A percentile compares a stretch with the other conserved stretches of the same genome.
Evolutionary conservation across 2,329 filamentous ascomycete species (phyloP).

Genomic region (Purpureocillium takamizusanense): DNA sequence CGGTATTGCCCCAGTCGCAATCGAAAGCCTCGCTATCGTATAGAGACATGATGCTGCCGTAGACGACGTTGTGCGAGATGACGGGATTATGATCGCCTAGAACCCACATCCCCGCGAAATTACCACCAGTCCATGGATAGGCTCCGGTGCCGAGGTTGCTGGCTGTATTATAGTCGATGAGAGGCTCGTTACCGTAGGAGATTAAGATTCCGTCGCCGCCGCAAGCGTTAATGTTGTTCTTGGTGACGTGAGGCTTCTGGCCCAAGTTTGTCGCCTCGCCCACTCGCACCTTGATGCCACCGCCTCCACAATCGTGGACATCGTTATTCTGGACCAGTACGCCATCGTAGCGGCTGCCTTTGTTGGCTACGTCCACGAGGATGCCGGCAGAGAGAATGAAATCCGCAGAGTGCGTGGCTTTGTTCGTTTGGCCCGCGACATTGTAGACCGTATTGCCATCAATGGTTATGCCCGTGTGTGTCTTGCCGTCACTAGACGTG

Average conservation of each 20-base stretch:
- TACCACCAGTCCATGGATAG: constrained; percentile 15
- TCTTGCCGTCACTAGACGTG: constrained; percentile 11
- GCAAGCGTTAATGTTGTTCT: constrained; percentile 11
- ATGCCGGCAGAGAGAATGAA: constrained; percentile 12
- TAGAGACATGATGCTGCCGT: constrained; percentile 13
- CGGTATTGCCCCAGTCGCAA: constrained; percentile 17
- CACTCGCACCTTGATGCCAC: constrained; percentile 15
- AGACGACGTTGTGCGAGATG: constrained; percentile 14
- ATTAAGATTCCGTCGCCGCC: constrained; percentile 15
- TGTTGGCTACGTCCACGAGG: constrained; percentile 1
- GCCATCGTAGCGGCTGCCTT: constrained; percentile 12
- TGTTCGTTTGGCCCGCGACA: constrained; percentile 14
- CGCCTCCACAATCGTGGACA: constrained; percentile 14
- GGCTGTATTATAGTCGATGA: constrained; percentile 13
- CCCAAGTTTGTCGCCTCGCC: constrained; percentile 11
- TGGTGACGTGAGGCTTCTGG: constrained; percentile 7
- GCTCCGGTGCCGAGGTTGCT: constrained; percentile 12
- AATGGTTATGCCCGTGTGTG: constrained; percentile 13
- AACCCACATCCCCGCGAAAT: constrained; percentile 18
- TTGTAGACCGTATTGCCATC: constrained; percentile 11
- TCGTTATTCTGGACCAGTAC: constrained; percentile 12
- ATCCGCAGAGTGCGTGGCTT: constrained; percentile 7
- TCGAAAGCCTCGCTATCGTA: constrained; percentile 16
- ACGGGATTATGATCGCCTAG: constrained; percentile 11
- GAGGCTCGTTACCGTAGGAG: constrained; percentile 10